Evolutionary conservation across 2,329 filamentous ascomycete species (phyloP), one percentile per base, ranked within the genome.

Genomic region (Xylariaceae sp.): DNA sequence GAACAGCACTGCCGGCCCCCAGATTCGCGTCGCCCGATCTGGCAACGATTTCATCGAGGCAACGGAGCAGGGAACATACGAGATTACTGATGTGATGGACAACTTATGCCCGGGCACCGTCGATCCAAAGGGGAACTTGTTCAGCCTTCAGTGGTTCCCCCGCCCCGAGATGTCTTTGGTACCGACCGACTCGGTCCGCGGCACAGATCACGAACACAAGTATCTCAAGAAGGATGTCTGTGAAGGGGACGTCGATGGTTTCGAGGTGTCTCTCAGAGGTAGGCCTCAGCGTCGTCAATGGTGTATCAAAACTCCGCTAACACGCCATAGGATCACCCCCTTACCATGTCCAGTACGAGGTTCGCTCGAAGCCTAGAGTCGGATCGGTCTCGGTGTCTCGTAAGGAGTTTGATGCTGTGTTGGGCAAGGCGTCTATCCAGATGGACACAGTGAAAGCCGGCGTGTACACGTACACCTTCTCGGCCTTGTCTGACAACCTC

Each of bases 161-260:
- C 78, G 89, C 32, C 94, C 92, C 1, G 70, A 78, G 46, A 71
- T 94, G 29, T 74, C 73, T 11, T 60, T 92, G 31, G 69, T 80
- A 5, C 74, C 83, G 43, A 77, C 76, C n/a, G 70, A 78, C 3
- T 75, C 80, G 32, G 71, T 86, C 32, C 68, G 68, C 12, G 42
- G 51, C 21, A 29, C 39, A 9, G 63, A 71, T 24, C 67, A 70
- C 12, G 68, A 67, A 7, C 68, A 70, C 18, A 70, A 71, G 23
- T 85, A 82, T 57, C 59, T 81, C 51, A 94, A 94, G 62, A 75
- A 81, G 29, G 82, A 89, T 44, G 83, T 98, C 19, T 98, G 92
- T 57, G 89, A 98, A 66, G 90, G 90, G 19, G 90, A 97, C 46
- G 85, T 95, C 55, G 90, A 96, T 60, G 80, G 81, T 3, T 81